A percentile compares a stretch with the other conserved stretches of the same genome.
Evolutionary conservation across 257 asterid genomes (phyloP).

Genomic region (Avicennia marina): DNA sequence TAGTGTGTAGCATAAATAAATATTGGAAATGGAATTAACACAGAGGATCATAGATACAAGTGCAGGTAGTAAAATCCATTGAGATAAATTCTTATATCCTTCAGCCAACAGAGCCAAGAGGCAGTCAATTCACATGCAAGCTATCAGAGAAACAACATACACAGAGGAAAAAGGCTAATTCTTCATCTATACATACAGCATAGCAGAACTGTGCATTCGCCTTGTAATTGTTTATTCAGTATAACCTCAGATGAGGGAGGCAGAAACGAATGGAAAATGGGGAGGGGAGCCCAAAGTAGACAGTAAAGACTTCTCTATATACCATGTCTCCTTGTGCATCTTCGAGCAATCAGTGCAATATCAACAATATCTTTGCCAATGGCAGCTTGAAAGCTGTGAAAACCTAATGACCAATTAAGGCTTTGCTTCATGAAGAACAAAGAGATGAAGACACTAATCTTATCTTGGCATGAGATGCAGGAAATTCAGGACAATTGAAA

Average conservation of each 20-base stretch:
- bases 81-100: too few species aligned
- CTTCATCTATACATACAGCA: not conserved
- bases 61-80: too few species aligned
- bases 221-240: conserved; percentile 7
- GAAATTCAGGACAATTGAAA: conserved; percentile 4
- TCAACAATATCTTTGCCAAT: conserved; percentile 86
- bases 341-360: conserved; percentile 85
- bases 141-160: conserved; percentile 10
- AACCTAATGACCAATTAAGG: conserved; percentile 84
- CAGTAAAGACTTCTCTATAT: conserved; percentile 3
- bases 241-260: too few species aligned
- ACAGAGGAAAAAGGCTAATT: conserved; percentile 1
- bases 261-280: conserved; percentile 13
- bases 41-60: too few species aligned
- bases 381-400: conserved; percentile 83
- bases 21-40: too few species aligned
- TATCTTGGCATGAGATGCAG: not conserved
- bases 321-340: conserved; percentile 98
- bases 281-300: not conserved
- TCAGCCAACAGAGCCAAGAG: too few species aligned
- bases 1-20: too few species aligned
- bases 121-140: conserved; percentile 7
- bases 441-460: too few species aligned
- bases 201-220: not conserved
- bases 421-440: not conserved